phyloP scores from a whole-genome alignment of 1,284 basidiomycete species.

The Pascua guehoae region DNA sequence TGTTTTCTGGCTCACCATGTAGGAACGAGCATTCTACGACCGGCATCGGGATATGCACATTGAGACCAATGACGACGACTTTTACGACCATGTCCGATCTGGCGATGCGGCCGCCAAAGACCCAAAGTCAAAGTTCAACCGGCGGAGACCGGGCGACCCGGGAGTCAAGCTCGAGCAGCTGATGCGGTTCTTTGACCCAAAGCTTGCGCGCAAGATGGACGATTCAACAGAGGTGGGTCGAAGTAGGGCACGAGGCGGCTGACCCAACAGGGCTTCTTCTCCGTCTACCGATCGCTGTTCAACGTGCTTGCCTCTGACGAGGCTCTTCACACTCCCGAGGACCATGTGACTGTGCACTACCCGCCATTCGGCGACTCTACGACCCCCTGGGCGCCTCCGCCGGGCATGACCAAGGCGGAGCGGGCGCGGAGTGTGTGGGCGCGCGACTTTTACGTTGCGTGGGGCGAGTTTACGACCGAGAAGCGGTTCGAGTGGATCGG shows the following conservation, averaged over 20 bases:
- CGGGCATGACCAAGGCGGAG: slow-evolving; percentile 53
- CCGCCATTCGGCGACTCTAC: slow-evolving; percentile 80
- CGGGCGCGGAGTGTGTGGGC: slow-evolving; percentile 53
- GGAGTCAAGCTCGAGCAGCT: slow-evolving; percentile 79
- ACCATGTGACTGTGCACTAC: slow-evolving; percentile 52
- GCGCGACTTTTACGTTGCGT: slow-evolving; percentile 77
- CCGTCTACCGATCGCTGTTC: slow-evolving; percentile 86
- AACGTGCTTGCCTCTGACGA: slow-evolving; percentile 80
- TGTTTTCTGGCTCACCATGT: slow-evolving; percentile 21
- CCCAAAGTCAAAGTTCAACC: slow-evolving; percentile 52
- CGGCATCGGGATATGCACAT: slow-evolving; percentile 82
- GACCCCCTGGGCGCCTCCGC: slow-evolving; percentile 58
- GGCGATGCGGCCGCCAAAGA: slow-evolving; percentile 54
- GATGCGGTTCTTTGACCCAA: slow-evolving; percentile 77
- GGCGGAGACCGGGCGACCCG: slow-evolving; percentile 66
- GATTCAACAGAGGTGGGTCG: slow-evolving; percentile 65
- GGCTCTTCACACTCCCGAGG: slow-evolving; percentile 57
- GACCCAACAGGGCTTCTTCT: slow-evolving; percentile 73
- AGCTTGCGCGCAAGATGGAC: slow-evolving; percentile 67
- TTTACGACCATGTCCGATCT: slow-evolving; percentile 77
- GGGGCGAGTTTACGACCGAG: slow-evolving; percentile 79
- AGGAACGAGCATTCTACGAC: slow-evolving; percentile 99
- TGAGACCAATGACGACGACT: slow-evolving; percentile 76
- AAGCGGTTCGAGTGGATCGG: slow-evolving; percentile 92
- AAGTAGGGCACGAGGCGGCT: too few species aligned